phyloP scores from a whole-genome alignment of 2,329 filamentous ascomycete genomes.

The Neodidymelliopsis sp. region DNA sequence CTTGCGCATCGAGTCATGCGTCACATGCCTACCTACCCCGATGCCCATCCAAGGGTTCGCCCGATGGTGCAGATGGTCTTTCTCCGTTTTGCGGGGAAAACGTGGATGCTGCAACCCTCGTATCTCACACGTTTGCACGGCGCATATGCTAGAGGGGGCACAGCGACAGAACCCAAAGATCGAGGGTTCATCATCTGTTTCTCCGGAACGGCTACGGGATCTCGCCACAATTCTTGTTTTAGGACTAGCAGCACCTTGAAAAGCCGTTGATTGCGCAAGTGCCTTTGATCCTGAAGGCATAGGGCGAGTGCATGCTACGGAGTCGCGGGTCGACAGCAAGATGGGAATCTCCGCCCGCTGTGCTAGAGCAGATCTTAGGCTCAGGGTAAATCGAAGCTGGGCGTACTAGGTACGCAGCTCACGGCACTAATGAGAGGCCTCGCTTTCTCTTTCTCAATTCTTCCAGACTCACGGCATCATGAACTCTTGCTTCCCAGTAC shows the following conservation, averaged over 20 bases:
- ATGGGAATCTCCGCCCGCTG: slow-evolving; percentile 4
- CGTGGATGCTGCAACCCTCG: slow-evolving; percentile 4
- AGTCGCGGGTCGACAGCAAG: slow-evolving; percentile 10
- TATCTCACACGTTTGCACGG: slow-evolving; percentile 11
- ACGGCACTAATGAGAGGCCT: slow-evolving; percentile 5
- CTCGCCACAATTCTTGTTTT: too few relatives aligned
- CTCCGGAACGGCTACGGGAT: too few relatives aligned
- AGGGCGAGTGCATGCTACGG: slow-evolving; percentile 10
- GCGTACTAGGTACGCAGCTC: neutral
- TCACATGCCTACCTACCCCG: slow-evolving; percentile 10
- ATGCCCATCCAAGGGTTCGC: slow-evolving; percentile 13
- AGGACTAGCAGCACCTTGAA: neutral
- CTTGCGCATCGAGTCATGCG: slow-evolving; percentile 15
- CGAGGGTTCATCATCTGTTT: slow-evolving; percentile 4
- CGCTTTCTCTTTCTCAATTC: slow-evolving; percentile 1
- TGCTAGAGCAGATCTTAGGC: slow-evolving; percentile 15
- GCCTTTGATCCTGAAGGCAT: slow-evolving; percentile 9
- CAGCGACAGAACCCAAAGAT: slow-evolving; percentile 1
- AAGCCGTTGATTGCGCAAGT: slow-evolving; percentile 13
- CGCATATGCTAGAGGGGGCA: slow-evolving; percentile 13
- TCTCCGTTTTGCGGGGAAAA: slow-evolving; percentile 16
- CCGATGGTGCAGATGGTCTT: slow-evolving; percentile 11
- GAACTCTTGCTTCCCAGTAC: neutral
- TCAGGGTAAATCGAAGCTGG: slow-evolving; percentile 21
- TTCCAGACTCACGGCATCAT: slow-evolving; percentile 12